These are phyloP conservation scores for Pulicaria dysenterica DNA, from an alignment of 129 eudicot genomes.

Conservation along the genomic window DNA sequence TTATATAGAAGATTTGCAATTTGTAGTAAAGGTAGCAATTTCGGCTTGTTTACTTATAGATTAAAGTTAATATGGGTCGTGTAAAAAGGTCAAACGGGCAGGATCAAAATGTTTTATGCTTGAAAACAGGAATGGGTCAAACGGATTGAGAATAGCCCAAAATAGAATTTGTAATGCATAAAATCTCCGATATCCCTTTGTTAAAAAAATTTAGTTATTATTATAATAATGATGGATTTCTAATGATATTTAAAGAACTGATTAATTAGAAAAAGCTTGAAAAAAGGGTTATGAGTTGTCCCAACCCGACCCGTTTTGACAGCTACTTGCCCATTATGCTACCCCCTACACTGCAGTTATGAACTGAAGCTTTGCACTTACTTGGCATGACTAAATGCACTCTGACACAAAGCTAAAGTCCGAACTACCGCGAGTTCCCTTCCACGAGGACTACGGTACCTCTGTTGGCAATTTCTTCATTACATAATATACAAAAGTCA, in stretches of 20 bases:
- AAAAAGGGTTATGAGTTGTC: background rate
- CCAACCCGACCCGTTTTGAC: background rate
- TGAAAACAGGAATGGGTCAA: background rate
- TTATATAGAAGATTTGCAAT: background rate
- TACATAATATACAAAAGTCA: slow-evolving; percentile 16
- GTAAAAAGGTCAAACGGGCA: background rate
- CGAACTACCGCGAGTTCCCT: slow-evolving; percentile 78
- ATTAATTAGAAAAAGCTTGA: too few relatives aligned
- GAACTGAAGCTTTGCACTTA: slow-evolving; percentile 27
- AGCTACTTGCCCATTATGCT: background rate
- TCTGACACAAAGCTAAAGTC: slow-evolving; percentile 67
- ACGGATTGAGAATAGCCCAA: background rate
- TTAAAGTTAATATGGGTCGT: background rate
- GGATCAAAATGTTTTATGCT: too few relatives aligned
- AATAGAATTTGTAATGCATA: background rate
- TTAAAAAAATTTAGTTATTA: background rate
- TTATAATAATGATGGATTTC: background rate
- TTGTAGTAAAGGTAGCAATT: background rate
- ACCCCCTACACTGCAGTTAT: background rate
- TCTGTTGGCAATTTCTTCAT: slow-evolving; percentile 67
- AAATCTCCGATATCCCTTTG: background rate
- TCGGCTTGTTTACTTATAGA: background rate
- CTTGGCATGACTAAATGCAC: slow-evolving; percentile 84
- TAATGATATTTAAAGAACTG: background rate
- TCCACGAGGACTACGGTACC: slow-evolving; percentile 66